Conservation (phyloP, 2,329 filamentous ascomycete species). For the Penicillium carneum region DNA sequence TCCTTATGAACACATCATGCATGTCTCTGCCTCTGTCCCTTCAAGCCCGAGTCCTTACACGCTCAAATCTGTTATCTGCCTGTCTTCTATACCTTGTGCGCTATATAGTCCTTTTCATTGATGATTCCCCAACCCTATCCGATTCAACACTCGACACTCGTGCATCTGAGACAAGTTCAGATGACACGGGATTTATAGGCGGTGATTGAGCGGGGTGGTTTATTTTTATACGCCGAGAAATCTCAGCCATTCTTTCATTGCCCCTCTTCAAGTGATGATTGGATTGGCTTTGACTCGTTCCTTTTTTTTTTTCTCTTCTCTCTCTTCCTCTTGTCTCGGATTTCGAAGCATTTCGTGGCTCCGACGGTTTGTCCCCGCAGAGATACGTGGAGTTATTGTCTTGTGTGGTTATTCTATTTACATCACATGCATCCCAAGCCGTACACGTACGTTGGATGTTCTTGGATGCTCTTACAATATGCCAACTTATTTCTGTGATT, state of each 20-base stretch:
- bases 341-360: not conserved
- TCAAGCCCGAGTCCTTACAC: not conserved
- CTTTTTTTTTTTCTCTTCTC: not conserved
- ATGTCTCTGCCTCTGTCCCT: conserved; percentile 7
- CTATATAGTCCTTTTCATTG: conserved; percentile 6
- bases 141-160: not conserved
- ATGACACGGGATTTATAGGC: not conserved
- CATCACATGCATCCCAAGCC: conserved; percentile 12
- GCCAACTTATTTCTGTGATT: not conserved
- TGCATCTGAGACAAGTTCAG: not conserved
- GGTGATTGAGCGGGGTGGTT: not conserved
- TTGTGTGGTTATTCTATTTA: not conserved
- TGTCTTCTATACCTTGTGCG: conserved; percentile 19
- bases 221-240: not conserved
- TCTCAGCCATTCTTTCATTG: not conserved
- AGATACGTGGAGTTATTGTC: conserved; percentile 8
- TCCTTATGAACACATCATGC: conserved; percentile 12
- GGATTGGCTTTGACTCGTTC: not conserved
- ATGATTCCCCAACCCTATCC: conserved; percentile 14
- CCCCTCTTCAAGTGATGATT: not conserved
- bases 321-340: not conserved
- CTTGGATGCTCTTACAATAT: not conserved
- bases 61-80: conserved; percentile 1
- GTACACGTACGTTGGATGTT: not conserved
- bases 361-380: not conserved